A percentile compares a stretch with the other conserved stretches of the same genome.
phyloP scores from a whole-genome alignment of 352 stramenopile genomes.

The Globisporangium recalcitrans region DNA sequence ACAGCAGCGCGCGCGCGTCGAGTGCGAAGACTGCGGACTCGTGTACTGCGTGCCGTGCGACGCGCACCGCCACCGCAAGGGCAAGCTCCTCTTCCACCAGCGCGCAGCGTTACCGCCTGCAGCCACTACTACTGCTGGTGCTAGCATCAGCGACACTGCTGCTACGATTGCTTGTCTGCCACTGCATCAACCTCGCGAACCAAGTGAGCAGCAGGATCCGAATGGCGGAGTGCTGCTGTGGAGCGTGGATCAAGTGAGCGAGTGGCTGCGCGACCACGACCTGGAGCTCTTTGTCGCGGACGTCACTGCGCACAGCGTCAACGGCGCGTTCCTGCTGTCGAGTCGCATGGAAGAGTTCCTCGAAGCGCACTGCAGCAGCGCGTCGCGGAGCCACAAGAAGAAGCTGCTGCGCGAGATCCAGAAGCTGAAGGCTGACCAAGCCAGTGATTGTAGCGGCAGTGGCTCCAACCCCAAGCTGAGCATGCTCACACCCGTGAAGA shows the following conservation, averaged over 20 bases:
- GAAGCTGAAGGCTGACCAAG: slow-evolving; percentile 44
- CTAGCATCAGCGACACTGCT: not conserved
- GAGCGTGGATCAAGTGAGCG: slow-evolving; percentile 37
- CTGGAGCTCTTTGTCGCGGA: slow-evolving; percentile 55
- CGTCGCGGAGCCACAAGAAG: slow-evolving; percentile 72
- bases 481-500: slow-evolving; percentile 1
- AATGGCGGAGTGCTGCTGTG: slow-evolving; percentile 17
- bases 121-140: too few species aligned
- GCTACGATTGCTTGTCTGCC: not conserved
- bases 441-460: not conserved
- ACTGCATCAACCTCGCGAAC: slow-evolving; percentile 7
- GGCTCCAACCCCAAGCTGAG: not conserved
- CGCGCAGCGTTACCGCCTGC: slow-evolving; percentile 20
- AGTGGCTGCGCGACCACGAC: slow-evolving; percentile 59
- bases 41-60: slow-evolving; percentile 69
- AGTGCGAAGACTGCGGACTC: slow-evolving; percentile 70
- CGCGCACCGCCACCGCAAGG: slow-evolving; percentile 69
- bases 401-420: slow-evolving; percentile 74
- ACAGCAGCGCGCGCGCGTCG: slow-evolving; percentile 29
- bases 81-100: slow-evolving; percentile 70
- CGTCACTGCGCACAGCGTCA: slow-evolving; percentile 31
- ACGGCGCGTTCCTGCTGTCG: slow-evolving; percentile 45
- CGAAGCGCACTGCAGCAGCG: slow-evolving; percentile 32
- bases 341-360: slow-evolving; percentile 46
- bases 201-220: too few species aligned